A percentile compares a stretch with the other conserved stretches of the same genome.
phyloP scores from a whole-genome alignment of 208 protist genomes.

The Wallacemonas collosoma region DNA sequence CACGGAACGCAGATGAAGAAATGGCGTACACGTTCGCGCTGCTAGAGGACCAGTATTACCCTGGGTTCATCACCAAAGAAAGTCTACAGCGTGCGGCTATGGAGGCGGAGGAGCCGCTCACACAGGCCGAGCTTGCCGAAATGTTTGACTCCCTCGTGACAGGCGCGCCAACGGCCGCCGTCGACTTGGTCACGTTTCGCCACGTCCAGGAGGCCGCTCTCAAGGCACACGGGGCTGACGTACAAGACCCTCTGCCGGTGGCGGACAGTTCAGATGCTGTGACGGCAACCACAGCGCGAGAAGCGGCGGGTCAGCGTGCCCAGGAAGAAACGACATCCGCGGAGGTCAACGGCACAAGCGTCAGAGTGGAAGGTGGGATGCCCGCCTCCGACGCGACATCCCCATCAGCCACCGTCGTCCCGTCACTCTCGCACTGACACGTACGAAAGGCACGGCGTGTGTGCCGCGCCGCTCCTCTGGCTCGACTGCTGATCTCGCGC shows the following conservation, averaged over 20 bases:
- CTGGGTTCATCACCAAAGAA: conserved; percentile 84
- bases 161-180: conserved; percentile 58
- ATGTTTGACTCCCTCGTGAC: conserved; percentile 89
- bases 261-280: neutral
- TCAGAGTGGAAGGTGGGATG: no score
- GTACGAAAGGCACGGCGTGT: no score
- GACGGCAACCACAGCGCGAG: no score
- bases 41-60: conserved; percentile 75
- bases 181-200: conserved; percentile 79
- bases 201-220: conserved; percentile 51
- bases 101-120: conserved; percentile 70
- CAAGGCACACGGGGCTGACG: conserved; percentile 36
- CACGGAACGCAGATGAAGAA: conserved; percentile 74
- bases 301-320: no score
- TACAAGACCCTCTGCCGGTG: conserved; percentile 5
- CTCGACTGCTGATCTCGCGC: no score
- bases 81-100: conserved; percentile 55
- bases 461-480: no score
- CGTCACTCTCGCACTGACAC: no score
- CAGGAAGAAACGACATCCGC: no score
- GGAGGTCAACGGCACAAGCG: no score
- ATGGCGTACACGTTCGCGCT: conserved; percentile 68
- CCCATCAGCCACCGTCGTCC: no score
- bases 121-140: conserved; percentile 75
- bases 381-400: no score